Conservation (phyloP, 805 yeast genomes). For the Jamesozyma rosinii region DNA sequence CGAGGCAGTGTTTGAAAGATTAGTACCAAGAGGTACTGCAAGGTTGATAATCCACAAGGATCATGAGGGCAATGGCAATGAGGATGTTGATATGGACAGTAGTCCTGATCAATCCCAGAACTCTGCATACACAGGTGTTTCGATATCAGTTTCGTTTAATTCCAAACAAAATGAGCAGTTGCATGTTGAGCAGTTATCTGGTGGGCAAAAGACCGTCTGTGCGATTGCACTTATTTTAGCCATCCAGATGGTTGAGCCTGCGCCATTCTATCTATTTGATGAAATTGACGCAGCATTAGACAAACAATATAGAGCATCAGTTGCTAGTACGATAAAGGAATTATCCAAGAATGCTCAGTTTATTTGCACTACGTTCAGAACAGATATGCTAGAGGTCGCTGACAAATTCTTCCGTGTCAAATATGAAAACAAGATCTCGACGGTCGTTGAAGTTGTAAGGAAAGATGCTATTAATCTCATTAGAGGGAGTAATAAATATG, state of each 20-base stretch:
- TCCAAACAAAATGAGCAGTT: slow-evolving; percentile 78
- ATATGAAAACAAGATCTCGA: slow-evolving; percentile 72
- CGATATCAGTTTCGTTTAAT: slow-evolving; percentile 83
- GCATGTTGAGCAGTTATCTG: slow-evolving; percentile 82
- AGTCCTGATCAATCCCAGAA: slow-evolving; percentile 7
- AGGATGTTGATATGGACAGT: slow-evolving; percentile 12
- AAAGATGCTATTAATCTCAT: slow-evolving; percentile 77
- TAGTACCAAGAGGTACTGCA: slow-evolving; percentile 82
- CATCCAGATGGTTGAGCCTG: slow-evolving; percentile 90
- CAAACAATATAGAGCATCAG: slow-evolving; percentile 80
- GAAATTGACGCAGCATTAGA: slow-evolving; percentile 95
- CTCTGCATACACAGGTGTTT: slow-evolving; percentile 61
- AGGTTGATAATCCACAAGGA: slow-evolving; percentile 52
- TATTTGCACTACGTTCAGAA: slow-evolving; percentile 91
- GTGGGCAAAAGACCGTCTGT: slow-evolving; percentile 95
- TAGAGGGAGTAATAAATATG: slow-evolving; percentile 41
- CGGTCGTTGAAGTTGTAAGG: slow-evolving; percentile 58
- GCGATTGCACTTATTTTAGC: slow-evolving; percentile 91
- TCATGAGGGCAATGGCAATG: slow-evolving; percentile 9
- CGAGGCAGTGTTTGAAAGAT: slow-evolving; percentile 59
- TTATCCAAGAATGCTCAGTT: slow-evolving; percentile 72
- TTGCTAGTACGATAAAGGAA: slow-evolving; percentile 63
- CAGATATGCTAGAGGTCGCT: slow-evolving; percentile 83
- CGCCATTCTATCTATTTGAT: slow-evolving; percentile 92
- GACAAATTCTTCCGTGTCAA: slow-evolving; percentile 82